Evolutionary conservation across 345 rosid genomes (phyloP).

Genomic region (Triadica sebifera): DNA sequence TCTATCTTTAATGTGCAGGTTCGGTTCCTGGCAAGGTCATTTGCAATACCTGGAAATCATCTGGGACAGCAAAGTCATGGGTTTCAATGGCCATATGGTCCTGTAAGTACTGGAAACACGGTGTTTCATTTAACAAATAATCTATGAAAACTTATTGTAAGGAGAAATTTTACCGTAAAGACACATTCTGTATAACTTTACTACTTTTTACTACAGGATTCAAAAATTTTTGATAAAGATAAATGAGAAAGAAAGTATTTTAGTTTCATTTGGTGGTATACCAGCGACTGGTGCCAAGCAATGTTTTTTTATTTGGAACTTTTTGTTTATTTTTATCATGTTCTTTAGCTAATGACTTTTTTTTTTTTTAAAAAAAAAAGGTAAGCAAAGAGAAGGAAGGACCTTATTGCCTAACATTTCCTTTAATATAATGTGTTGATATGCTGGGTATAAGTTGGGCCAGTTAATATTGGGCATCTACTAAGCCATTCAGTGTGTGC

Average conservation of each 20-base stretch:
- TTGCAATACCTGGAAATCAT: conserved; percentile 91
- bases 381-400: background rate
- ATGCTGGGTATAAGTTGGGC: background rate
- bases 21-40: conserved; percentile 89
- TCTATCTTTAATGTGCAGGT: conserved; percentile 45
- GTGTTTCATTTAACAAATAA: background rate
- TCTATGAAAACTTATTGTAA: background rate
- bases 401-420: background rate
- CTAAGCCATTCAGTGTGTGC: background rate
- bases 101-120: conserved; percentile 47
- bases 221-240: background rate
- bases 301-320: background rate
- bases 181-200: background rate
- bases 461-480: background rate
- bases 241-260: background rate
- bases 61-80: conserved; percentile 98
- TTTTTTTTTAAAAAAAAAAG: too few relatives aligned
- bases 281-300: background rate
- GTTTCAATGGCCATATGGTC: conserved; percentile 97
- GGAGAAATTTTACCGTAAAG: background rate
- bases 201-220: background rate
- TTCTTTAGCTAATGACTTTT: background rate
- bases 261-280: background rate
- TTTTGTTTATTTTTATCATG: background rate
- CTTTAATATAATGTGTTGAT: background rate